Percentiles rank a stretch among this genome's conserved stretches.
Conservation (phyloP, 2,329 filamentous ascomycete genomes). For the Epichloe bromicola region DNA sequence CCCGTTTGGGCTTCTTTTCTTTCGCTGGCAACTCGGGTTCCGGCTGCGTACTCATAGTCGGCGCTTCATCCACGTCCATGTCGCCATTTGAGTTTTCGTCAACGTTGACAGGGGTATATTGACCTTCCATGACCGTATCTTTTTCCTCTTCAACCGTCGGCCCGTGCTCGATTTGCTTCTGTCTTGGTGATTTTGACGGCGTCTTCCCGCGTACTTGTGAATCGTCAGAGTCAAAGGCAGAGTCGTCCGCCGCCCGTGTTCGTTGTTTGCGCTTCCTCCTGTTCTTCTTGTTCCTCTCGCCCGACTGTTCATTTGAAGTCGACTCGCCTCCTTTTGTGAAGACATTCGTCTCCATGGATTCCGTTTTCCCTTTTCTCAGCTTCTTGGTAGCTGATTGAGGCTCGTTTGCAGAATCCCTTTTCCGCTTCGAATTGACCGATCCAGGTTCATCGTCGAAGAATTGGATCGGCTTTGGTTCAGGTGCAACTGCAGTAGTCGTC, state of each 20-base stretch:
- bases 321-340: slow-evolving; percentile 8
- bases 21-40: background rate
- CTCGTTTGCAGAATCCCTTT: slow-evolving; percentile 21
- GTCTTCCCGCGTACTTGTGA: slow-evolving; percentile 4
- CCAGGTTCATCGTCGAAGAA: slow-evolving; percentile 18
- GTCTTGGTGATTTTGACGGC: background rate
- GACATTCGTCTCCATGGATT: slow-evolving; percentile 5
- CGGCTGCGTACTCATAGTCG: background rate
- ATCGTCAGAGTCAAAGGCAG: slow-evolving; percentile 8
- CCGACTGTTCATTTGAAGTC: background rate
- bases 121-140: background rate
- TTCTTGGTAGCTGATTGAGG: slow-evolving; percentile 21
- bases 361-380: slow-evolving; percentile 13
- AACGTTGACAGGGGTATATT: background rate
- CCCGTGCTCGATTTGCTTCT: background rate
- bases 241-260: slow-evolving; percentile 15
- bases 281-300: slow-evolving; percentile 16
- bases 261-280: slow-evolving; percentile 23
- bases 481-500: slow-evolving; percentile 3
- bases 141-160: background rate
- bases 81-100: background rate
- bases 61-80: slow-evolving; percentile 1
- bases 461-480: slow-evolving; percentile 8
- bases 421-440: slow-evolving; percentile 19
- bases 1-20: slow-evolving; percentile 1